phyloP scores from a whole-genome alignment of 768 basidiomycete species.

The Phlebiopsis gigantea region DNA sequence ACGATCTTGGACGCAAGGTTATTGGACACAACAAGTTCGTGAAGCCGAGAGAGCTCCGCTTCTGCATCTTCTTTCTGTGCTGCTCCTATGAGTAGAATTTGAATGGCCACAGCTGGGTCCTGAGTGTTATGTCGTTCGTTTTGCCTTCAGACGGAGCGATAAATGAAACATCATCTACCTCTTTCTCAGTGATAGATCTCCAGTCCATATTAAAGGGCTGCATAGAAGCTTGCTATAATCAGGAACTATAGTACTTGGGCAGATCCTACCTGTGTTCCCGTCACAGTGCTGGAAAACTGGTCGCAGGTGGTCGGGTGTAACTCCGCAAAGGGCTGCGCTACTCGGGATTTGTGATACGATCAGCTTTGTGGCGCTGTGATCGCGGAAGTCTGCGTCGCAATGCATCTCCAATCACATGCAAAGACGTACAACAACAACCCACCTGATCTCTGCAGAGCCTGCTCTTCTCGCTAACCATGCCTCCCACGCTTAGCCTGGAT shows the following conservation, averaged over 20 bases:
- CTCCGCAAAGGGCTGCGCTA: background rate
- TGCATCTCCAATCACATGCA: slow-evolving; percentile 5
- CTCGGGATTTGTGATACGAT: background rate
- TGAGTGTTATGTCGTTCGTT: background rate
- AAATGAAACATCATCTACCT: background rate
- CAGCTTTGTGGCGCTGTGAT: slow-evolving; percentile 2
- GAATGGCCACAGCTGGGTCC: background rate
- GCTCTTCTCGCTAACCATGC: background rate
- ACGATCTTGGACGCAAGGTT: slow-evolving; percentile 1
- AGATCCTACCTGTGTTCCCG: too few relatives aligned
- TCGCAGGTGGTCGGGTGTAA: background rate
- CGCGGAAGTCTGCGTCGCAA: background rate
- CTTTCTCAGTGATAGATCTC: background rate
- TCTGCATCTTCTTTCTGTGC: background rate
- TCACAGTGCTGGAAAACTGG: too few relatives aligned
- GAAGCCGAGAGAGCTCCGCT: background rate
- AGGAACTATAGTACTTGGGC: too few relatives aligned
- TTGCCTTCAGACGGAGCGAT: background rate
- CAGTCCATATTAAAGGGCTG: too few relatives aligned
- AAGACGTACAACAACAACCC: too few relatives aligned
- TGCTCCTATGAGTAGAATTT: background rate
- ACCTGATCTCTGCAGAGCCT: too few relatives aligned
- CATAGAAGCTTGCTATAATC: too few relatives aligned
- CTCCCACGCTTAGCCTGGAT: background rate
- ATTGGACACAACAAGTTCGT: background rate